These are phyloP conservation scores for Ophiostoma perfectum DNA, from an alignment of 2,329 filamentous ascomycete species.

Conservation along the genomic window DNA sequence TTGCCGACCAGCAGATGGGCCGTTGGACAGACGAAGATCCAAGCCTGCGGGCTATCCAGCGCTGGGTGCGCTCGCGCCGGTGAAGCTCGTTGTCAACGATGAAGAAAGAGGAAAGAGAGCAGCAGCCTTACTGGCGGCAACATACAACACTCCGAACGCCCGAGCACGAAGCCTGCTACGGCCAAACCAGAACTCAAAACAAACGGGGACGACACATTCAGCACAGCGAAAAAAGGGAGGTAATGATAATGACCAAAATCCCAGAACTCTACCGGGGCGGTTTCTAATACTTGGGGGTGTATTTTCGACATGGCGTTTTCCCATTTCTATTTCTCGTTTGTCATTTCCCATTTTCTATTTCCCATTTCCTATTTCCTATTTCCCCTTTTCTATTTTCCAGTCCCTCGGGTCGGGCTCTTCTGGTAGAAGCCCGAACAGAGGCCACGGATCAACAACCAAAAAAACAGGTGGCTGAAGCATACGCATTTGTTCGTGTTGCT, in stretches of 20 bases:
- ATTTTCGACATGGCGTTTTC: not conserved
- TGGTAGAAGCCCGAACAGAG: not conserved
- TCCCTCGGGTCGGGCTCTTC: not conserved
- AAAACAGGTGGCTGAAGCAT: not conserved
- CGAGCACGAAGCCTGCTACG: not conserved
- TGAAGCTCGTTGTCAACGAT: constrained; percentile 5
- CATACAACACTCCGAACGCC: no score
- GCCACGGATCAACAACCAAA: not conserved
- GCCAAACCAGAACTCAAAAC: not conserved
- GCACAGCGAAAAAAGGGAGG: not conserved
- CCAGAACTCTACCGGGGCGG: not conserved
- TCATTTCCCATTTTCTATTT: not conserved
- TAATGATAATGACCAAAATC: not conserved
- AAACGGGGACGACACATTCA: not conserved
- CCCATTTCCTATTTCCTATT: not conserved
- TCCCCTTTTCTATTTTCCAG: not conserved
- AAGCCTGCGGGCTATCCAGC: constrained; percentile 50
- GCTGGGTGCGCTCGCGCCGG: constrained; percentile 51
- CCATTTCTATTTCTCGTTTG: not conserved
- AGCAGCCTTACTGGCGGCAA: no score
- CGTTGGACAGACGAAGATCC: constrained; percentile 61
- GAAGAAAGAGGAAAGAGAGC: no score
- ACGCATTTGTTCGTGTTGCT: not conserved
- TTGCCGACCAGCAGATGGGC: constrained; percentile 49
- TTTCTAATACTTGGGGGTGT: not conserved